Percentiles rank a stretch among this genome's conserved stretches.
phyloP scores from a whole-genome alignment of 2,329 filamentous ascomycete genomes.

The Aspergillus niger region DNA sequence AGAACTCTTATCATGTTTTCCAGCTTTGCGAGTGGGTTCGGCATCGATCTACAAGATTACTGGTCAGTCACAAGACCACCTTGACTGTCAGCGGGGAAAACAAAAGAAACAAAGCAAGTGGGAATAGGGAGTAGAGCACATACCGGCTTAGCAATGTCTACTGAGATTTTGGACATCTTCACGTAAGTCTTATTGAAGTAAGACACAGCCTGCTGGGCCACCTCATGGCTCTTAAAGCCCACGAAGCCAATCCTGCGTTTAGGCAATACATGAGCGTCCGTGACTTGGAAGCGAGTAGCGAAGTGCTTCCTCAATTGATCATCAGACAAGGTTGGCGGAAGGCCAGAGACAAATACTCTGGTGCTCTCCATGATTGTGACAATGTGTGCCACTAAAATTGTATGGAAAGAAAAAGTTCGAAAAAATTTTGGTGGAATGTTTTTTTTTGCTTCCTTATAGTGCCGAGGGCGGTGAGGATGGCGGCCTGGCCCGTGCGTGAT shows the following conservation, averaged over 20 bases:
- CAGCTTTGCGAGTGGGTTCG: conserved; percentile 31
- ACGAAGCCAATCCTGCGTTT: conserved; percentile 93
- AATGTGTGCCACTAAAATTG: conserved; percentile 6
- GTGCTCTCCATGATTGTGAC: conserved; percentile 67
- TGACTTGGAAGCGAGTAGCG: conserved; percentile 72
- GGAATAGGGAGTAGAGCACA: conserved; percentile 31
- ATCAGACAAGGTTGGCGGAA: conserved; percentile 83
- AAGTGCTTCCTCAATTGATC: conserved; percentile 90
- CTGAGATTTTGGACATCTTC: conserved; percentile 89
- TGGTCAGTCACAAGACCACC: conserved; percentile 45
- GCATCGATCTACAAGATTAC: conserved; percentile 43
- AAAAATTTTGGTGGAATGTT: conserved; percentile 23
- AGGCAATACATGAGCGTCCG: conserved; percentile 88
- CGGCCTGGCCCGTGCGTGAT: conserved; percentile 29
- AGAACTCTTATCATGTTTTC: conserved; percentile 28
- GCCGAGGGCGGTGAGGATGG: conserved; percentile 37
- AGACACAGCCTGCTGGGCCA: conserved; percentile 80
- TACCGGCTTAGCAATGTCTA: conserved; percentile 85
- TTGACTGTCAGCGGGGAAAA: conserved; percentile 34
- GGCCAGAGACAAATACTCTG: conserved; percentile 69
- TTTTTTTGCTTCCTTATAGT: conserved; percentile 35
- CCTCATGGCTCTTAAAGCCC: conserved; percentile 81
- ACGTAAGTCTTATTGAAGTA: conserved; percentile 97
- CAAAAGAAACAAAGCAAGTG: conserved; percentile 14
- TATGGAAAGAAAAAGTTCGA: conserved; percentile 14